A percentile compares a stretch with the other conserved stretches of the same genome.
Evolutionary conservation across 2,329 filamentous ascomycete species (phyloP).

Genomic region (Neocucurbitaria cava): DNA sequence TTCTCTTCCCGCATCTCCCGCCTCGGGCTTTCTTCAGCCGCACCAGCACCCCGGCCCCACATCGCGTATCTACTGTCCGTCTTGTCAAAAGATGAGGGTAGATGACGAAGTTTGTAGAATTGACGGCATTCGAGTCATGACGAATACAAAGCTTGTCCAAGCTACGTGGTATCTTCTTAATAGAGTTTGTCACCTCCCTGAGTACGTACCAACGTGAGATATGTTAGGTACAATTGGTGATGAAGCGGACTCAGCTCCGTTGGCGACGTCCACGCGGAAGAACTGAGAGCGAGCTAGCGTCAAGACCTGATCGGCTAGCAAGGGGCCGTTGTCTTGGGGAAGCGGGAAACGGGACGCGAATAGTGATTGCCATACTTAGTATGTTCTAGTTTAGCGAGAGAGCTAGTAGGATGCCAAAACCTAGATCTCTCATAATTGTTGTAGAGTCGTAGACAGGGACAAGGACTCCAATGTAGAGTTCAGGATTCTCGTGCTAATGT

Average conservation of each 20-base stretch:
- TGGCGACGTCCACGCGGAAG: not conserved
- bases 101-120: no score
- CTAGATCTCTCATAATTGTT: no score
- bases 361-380: not conserved
- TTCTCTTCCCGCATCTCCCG: not conserved
- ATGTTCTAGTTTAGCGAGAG: not conserved
- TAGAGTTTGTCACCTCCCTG: no score
- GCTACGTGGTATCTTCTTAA: no score
- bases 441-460: not conserved
- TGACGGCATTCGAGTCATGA: no score
- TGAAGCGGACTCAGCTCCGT: not conserved
- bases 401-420: not conserved
- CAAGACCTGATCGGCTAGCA: not conserved
- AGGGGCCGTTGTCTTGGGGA: not conserved
- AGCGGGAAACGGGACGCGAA: not conserved
- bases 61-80: not conserved
- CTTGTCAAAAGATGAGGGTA: no score
- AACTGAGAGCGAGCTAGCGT: not conserved
- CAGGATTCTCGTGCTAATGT: not conserved
- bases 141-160: no score
- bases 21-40: not conserved
- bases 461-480: not conserved
- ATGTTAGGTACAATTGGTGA: no score
- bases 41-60: not conserved
- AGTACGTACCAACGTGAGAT: no score